These are phyloP conservation scores for Ascochyta rabiei DNA, from an alignment of 2,329 filamentous ascomycete species.

Conservation along the genomic window DNA sequence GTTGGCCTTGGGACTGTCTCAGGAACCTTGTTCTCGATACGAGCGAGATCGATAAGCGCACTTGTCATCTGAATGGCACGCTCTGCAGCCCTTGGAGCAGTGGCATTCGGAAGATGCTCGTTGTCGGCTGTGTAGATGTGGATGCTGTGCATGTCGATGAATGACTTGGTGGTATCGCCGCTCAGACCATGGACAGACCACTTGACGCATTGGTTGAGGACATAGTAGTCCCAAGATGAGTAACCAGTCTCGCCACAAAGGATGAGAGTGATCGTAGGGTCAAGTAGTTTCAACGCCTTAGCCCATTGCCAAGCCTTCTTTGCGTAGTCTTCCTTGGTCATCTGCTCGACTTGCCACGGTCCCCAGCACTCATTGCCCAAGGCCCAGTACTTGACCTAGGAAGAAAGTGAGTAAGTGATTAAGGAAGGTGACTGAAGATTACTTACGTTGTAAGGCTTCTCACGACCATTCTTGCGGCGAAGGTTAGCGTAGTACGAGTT, in stretches of 20 bases:
- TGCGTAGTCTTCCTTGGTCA: slow-evolving; percentile 72
- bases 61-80: slow-evolving; percentile 74
- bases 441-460: slow-evolving; percentile 73
- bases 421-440: too few relatives aligned
- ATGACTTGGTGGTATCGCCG: slow-evolving; percentile 52
- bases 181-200: slow-evolving; percentile 58
- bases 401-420: slow-evolving; percentile 2
- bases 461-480: slow-evolving; percentile 74
- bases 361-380: slow-evolving; percentile 78
- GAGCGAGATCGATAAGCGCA: slow-evolving; percentile 72
- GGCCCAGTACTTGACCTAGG: slow-evolving; percentile 77
- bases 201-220: slow-evolving; percentile 70
- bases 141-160: slow-evolving; percentile 82
- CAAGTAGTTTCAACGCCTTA: slow-evolving; percentile 73
- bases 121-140: slow-evolving; percentile 74
- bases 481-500: slow-evolving; percentile 84
- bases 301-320: slow-evolving; percentile 74
- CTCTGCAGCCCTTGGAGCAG: slow-evolving; percentile 71
- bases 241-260: slow-evolving; percentile 75
- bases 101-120: slow-evolving; percentile 47
- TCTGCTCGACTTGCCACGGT: slow-evolving; percentile 70
- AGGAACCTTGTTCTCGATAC: slow-evolving; percentile 70
- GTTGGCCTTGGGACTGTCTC: slow-evolving; percentile 65
- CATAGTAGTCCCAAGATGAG: slow-evolving; percentile 74
- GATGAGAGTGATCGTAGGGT: slow-evolving; percentile 71